Evolutionary conservation across 2,329 filamentous ascomycete genomes (phyloP).

Genomic region (Stenocarpella maydis): DNA sequence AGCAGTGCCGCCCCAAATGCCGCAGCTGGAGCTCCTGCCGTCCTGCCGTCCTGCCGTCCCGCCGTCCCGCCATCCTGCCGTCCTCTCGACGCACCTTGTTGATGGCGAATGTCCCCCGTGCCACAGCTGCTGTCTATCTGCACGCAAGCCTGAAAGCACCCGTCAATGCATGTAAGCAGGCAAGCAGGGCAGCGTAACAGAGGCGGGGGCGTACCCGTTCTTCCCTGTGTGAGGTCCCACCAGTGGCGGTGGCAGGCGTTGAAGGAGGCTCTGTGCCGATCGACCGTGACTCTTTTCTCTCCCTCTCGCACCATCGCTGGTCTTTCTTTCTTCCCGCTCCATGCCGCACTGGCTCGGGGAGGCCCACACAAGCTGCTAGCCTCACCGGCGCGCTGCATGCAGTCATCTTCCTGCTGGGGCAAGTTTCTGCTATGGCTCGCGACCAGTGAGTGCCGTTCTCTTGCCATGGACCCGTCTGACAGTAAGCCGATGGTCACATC

Average conservation of each 20-base stretch:
- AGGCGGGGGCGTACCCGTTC: neutral
- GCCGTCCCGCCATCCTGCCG: too few relatives aligned
- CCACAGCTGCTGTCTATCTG: constrained; percentile 3
- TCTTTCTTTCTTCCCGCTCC: neutral
- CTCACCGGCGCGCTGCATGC: constrained; percentile 23
- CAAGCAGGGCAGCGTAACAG: neutral
- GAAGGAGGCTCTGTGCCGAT: constrained; percentile 26
- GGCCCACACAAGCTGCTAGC: constrained; percentile 8
- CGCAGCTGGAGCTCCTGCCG: neutral
- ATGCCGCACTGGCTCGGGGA: neutral
- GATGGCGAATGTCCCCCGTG: neutral
- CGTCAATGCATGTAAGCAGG: neutral
- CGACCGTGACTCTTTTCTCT: neutral
- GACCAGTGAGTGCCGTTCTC: constrained; percentile 3
- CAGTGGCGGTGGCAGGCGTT: neutral
- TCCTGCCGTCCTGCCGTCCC: too few relatives aligned
- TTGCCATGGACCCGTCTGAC: constrained; percentile 25
- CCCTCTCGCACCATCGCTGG: neutral
- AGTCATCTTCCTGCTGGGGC: constrained; percentile 25
- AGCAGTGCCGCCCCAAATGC: too few relatives aligned
- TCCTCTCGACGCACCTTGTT: constrained; percentile 6
- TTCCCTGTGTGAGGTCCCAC: neutral
- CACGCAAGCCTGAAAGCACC: neutral
- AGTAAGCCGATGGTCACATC: constrained; percentile 12
- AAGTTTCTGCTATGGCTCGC: neutral